phyloP scores from a whole-genome alignment of 2,329 filamentous ascomycete genomes.

The Cladophialophora bantiana region DNA sequence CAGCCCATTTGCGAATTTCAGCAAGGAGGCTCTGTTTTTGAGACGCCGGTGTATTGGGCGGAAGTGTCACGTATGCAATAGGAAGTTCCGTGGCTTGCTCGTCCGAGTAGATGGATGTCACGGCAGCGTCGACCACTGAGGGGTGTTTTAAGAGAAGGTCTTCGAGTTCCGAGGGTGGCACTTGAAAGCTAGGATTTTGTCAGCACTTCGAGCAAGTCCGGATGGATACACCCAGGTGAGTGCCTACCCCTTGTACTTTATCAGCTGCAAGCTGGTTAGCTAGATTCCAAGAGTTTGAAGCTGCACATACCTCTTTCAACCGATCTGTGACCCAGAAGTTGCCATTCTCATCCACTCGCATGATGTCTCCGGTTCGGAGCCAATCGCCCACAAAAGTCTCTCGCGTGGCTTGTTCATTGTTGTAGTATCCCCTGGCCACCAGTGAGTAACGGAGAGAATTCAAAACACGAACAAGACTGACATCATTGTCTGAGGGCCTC shows the following conservation, averaged over 20 bases:
- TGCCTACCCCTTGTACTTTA: conserved; percentile 54
- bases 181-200: conserved; percentile 46
- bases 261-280: conserved; percentile 42
- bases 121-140: conserved; percentile 54
- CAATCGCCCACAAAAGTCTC: conserved; percentile 70
- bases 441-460: background rate
- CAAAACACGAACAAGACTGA: conserved; percentile 4
- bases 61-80: conserved; percentile 67
- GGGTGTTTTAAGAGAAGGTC: conserved; percentile 54
- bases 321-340: conserved; percentile 91
- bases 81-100: conserved; percentile 49
- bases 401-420: conserved; percentile 72
- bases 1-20: conserved; percentile 29
- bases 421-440: conserved; percentile 73
- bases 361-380: conserved; percentile 72
- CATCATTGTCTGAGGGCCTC: conserved; percentile 74
- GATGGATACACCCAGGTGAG: background rate
- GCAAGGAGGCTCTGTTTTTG: conserved; percentile 16
- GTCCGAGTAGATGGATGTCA: conserved; percentile 51
- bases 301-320: conserved; percentile 60
- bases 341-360: conserved; percentile 61
- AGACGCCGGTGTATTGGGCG: conserved; percentile 59
- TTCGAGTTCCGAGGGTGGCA: conserved; percentile 59
- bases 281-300: background rate
- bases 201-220: background rate